These are phyloP conservation scores for Arabis hirsuta DNA, from an alignment of 345 rosid species.

Conservation along the genomic window DNA sequence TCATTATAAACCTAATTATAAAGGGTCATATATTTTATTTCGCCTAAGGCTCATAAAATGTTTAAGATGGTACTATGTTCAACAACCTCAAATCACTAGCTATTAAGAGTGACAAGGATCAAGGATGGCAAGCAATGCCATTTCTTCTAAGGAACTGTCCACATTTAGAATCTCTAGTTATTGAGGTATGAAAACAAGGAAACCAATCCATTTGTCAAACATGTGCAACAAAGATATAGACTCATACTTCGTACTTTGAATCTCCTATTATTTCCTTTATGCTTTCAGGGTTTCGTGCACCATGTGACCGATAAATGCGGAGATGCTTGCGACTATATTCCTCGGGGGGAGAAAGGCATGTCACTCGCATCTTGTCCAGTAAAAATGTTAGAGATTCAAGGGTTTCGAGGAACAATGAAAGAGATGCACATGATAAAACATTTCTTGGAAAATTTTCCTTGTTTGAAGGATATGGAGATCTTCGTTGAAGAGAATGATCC, in stretches of 20 bases:
- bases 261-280: background rate
- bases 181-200: background rate
- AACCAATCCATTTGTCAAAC: background rate
- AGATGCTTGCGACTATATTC: conserved; percentile 21
- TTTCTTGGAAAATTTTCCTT: conserved; percentile 4
- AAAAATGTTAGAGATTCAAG: background rate
- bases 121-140: conserved; percentile 34
- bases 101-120: background rate
- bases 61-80: too few species aligned
- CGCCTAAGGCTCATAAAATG: too few species aligned
- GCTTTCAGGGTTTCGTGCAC: conserved; percentile 21
- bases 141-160: conserved; percentile 13
- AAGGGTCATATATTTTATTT: too few species aligned
- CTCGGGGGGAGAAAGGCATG: conserved; percentile 7
- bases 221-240: background rate
- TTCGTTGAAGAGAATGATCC: too few species aligned
- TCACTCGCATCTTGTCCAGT: conserved; percentile 19
- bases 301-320: conserved; percentile 16
- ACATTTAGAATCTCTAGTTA: background rate
- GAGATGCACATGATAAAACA: background rate
- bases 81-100: conserved; percentile 17
- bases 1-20: too few species aligned
- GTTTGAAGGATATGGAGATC: background rate
- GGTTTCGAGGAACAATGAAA: background rate
- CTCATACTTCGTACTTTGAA: background rate